Percentiles rank a stretch among this genome's conserved stretches.
Conservation (phyloP, 371 early-diverging fungal genomes). For the Choanephora cucurbitarum region DNA sequence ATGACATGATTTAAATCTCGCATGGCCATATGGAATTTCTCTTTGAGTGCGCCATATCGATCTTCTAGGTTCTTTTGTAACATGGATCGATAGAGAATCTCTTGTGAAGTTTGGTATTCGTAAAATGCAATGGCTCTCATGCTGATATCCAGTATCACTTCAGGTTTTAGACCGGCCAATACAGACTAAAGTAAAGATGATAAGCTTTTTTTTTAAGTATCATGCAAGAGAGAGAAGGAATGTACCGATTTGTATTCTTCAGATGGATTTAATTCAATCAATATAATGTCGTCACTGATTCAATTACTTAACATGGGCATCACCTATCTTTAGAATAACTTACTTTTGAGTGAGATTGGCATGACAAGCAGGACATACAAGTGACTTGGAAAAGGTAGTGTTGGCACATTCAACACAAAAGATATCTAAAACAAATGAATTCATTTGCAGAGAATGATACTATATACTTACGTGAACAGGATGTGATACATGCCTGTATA, state of each 20-base stretch:
- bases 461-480: constrained; percentile 66
- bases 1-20: constrained; percentile 55
- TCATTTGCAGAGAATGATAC: background rate
- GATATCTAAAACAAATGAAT: constrained; percentile 58
- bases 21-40: constrained; percentile 42
- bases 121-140: constrained; percentile 76
- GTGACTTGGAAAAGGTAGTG: constrained; percentile 52
- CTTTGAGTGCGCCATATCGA: constrained; percentile 48
- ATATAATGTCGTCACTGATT: constrained; percentile 74
- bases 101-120: constrained; percentile 76
- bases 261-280: constrained; percentile 68
- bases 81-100: constrained; percentile 60
- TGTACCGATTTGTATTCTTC: constrained; percentile 73
- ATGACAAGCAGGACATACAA: constrained; percentile 80
- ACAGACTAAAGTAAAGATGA: constrained; percentile 62
- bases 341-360: constrained; percentile 63
- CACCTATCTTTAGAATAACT: constrained; percentile 7
- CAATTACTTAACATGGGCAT: too few relatives aligned
- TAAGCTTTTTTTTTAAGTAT: too few relatives aligned
- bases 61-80: constrained; percentile 55
- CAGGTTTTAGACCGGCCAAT: constrained; percentile 75
- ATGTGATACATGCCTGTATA: constrained; percentile 72
- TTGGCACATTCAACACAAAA: constrained; percentile 78
- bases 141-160: constrained; percentile 75
- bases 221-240: too few relatives aligned